Base-by-base conservation (phyloP, 108 stramenopile species). In the Seminavis robusta region DNA sequence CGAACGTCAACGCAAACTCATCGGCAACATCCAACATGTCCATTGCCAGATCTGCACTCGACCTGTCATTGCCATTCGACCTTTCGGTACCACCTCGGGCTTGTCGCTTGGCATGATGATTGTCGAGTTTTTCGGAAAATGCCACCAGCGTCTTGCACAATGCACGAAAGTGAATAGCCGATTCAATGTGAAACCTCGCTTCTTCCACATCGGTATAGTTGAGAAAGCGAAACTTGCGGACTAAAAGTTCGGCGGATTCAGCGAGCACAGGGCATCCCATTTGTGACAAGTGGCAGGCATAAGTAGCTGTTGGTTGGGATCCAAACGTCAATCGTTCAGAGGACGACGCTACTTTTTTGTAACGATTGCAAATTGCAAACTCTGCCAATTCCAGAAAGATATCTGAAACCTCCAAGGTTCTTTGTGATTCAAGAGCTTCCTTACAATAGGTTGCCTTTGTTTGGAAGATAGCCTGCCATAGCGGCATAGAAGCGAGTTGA, bases 81-180 rank as follows among this genome's bases (percentile, higher is more conserved):
- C n/a, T n/a, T n/a, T n/a, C n/a, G n/a, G n/a, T n/a, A n/a, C n/a
- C n/a, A n/a, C n/a, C n/a, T n/a, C n/a, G n/a, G n/a, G n/a, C n/a
- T n/a, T n/a, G n/a, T n/a, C n/a, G n/a, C n/a, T n/a, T n/a, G n/a
- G n/a, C n/a, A n/a, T n/a, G n/a, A n/a, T n/a, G n/a, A n/a, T n/a
- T n/a, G n/a, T n/a, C n/a, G n/a, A n/a, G n/a, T n/a, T n/a, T n/a
- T n/a, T n/a, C n/a, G n/a, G n/a, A n/a, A n/a, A n/a, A n/a, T n/a
- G n/a, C n/a, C n/a, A n/a, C n/a, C n/a, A n/a, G n/a, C n/a, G n/a
- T n/a, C n/a, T n/a, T 56, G 36, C 73, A 62, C 19, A 80, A 39
- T 11, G 83, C 79, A 51, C 90, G 65, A 41, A 80, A 72, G 43
- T 85, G 82, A 24, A 91, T 48, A 31, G 77, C 49, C 59, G 72